These are phyloP conservation scores for Penicillium atrosanguineum DNA, from an alignment of 495 filamentous ascomycete species.

Conservation along the genomic window DNA sequence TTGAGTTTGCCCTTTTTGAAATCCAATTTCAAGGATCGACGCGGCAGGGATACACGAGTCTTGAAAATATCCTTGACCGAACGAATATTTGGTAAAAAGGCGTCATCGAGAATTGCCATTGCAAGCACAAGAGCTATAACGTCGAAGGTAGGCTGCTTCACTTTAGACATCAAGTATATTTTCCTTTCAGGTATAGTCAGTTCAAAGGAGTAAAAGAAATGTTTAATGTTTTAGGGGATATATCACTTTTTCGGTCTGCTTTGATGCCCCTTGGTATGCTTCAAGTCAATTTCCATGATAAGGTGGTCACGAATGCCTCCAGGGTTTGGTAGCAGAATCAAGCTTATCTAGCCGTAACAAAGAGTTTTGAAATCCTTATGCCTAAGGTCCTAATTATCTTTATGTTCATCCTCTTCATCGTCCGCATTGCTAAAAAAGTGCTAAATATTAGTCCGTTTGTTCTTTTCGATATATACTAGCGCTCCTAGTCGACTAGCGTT, in stretches of 20 bases:
- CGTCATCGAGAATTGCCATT: slow-evolving; percentile 6
- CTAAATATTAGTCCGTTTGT: slow-evolving; percentile 3
- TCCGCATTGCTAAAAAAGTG: slow-evolving; percentile 1
- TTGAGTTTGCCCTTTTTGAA: slow-evolving; percentile 6
- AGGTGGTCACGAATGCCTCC: slow-evolving; percentile 8
- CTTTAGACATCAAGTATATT: slow-evolving; percentile 13
- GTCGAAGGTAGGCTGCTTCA: slow-evolving; percentile 13
- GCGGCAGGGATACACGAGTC: neutral
- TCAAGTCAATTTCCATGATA: slow-evolving; percentile 11
- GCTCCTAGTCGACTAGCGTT: slow-evolving; percentile 8
- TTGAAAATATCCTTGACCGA: slow-evolving; percentile 14
- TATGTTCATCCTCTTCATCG: neutral
- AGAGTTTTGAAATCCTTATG: slow-evolving; percentile 14
- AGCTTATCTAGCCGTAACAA: slow-evolving; percentile 14
- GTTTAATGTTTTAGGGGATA: neutral
- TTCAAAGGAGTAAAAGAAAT: neutral
- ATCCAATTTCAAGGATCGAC: slow-evolving; percentile 4
- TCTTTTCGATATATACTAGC: slow-evolving; percentile 8
- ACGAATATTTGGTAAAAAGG: slow-evolving; percentile 4
- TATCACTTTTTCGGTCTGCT: slow-evolving; percentile 7
- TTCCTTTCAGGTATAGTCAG: slow-evolving; percentile 7
- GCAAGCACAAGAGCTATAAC: slow-evolving; percentile 13
- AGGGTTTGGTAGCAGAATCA: slow-evolving; percentile 15
- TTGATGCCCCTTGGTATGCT: slow-evolving; percentile 14
- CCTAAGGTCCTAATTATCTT: slow-evolving; percentile 7